Conservation (phyloP, 768 basidiomycete genomes). For the Mycena amicta region DNA sequence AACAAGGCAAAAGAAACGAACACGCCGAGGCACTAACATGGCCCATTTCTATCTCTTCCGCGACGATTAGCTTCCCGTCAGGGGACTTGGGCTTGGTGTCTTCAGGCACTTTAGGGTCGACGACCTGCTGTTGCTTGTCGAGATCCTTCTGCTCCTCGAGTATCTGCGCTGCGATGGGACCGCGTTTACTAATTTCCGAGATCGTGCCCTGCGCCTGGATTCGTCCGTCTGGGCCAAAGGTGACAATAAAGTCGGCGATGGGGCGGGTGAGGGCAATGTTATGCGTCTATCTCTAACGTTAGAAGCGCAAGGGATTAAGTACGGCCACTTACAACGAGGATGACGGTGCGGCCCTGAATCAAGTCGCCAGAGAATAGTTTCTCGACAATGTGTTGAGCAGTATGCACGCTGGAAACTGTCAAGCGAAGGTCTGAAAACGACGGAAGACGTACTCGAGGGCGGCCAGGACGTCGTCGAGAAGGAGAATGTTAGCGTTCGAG, state of each 20-base stretch:
- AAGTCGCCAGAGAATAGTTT: slow-evolving; percentile 82
- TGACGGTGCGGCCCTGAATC: slow-evolving; percentile 75
- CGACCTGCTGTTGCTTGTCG: slow-evolving; percentile 28
- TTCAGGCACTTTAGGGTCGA: slow-evolving; percentile 20
- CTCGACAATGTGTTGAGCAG: slow-evolving; percentile 79
- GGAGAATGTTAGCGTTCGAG: slow-evolving; percentile 57
- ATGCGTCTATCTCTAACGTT: slow-evolving; percentile 39
- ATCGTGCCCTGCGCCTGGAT: slow-evolving; percentile 41
- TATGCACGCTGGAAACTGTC: slow-evolving; percentile 52
- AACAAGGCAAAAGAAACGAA: background rate
- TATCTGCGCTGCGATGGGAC: slow-evolving; percentile 37
- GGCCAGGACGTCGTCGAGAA: slow-evolving; percentile 75
- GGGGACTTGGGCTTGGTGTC: slow-evolving; percentile 24
- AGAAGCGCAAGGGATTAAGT: background rate
- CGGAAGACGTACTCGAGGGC: slow-evolving; percentile 46
- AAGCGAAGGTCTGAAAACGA: background rate
- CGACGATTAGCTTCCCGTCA: slow-evolving; percentile 60
- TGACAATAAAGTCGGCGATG: slow-evolving; percentile 46
- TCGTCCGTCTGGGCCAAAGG: slow-evolving; percentile 43
- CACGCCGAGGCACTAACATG: slow-evolving; percentile 48
- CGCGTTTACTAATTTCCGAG: slow-evolving; percentile 34
- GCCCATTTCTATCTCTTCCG: slow-evolving; percentile 63
- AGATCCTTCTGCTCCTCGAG: slow-evolving; percentile 35
- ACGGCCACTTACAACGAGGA: slow-evolving; percentile 67
- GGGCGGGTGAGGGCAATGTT: slow-evolving; percentile 45